These are phyloP conservation scores for Podaxis rugospora DNA, from an alignment of 768 basidiomycete species.

Conservation along the genomic window DNA sequence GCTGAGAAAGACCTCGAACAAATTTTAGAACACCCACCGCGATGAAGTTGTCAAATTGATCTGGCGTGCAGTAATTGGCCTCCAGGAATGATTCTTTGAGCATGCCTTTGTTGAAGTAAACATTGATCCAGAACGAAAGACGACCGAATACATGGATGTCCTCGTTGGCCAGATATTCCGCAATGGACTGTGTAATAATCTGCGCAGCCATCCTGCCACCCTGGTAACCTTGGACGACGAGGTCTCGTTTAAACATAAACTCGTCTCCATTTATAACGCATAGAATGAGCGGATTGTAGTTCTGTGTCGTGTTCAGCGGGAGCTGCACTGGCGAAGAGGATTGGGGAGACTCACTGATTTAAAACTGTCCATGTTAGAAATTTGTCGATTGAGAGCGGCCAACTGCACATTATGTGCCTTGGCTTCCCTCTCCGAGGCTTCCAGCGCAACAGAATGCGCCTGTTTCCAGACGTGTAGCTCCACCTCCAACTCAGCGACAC, in stretches of 20 bases:
- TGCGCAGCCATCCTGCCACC: constrained; percentile 66
- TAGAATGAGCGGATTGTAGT: constrained; percentile 63
- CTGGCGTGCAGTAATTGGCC: constrained; percentile 53
- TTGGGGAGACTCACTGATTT: constrained; percentile 29
- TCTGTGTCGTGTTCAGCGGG: constrained; percentile 28
- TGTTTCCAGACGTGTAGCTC: constrained; percentile 70
- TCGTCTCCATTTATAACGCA: constrained; percentile 74
- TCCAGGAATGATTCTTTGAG: constrained; percentile 46
- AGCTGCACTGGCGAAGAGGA: background rate
- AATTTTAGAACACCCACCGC: constrained; percentile 28
- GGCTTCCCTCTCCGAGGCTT: constrained; percentile 57
- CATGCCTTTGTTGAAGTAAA: constrained; percentile 64
- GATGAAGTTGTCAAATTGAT: constrained; percentile 69
- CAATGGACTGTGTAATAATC: constrained; percentile 62
- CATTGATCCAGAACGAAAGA: constrained; percentile 70
- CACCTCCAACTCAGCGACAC: constrained; percentile 63
- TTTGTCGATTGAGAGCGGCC: constrained; percentile 58
- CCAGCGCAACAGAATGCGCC: constrained; percentile 59
- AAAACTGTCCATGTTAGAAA: constrained; percentile 54
- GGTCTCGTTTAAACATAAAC: constrained; percentile 56
- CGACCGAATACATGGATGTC: constrained; percentile 57
- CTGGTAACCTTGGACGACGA: constrained; percentile 57
- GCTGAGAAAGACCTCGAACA: background rate
- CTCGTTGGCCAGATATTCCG: constrained; percentile 61
- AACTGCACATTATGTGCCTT: constrained; percentile 68